phyloP scores from a whole-genome alignment of 2,329 filamentous ascomycete species.

The Cladophialophora immunda region DNA sequence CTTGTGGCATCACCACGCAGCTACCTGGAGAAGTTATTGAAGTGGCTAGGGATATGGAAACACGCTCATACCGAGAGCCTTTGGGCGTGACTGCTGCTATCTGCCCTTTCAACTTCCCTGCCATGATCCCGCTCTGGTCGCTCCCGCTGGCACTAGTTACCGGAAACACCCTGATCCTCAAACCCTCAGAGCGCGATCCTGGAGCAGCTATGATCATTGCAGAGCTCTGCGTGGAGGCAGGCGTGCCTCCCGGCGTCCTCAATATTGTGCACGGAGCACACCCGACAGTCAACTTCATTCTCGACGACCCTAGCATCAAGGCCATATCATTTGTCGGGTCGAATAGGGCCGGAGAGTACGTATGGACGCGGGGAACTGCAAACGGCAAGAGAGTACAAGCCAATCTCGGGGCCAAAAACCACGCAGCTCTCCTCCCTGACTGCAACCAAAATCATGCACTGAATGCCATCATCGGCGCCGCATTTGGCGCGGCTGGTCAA shows the following conservation, averaged over 20 bases:
- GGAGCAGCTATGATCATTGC: slow-evolving; percentile 71
- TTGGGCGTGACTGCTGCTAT: slow-evolving; percentile 71
- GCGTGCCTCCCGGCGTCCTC: slow-evolving; percentile 48
- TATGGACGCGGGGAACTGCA: slow-evolving; percentile 68
- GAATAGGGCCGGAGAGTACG: slow-evolving; percentile 65
- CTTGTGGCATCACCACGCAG: slow-evolving; percentile 72
- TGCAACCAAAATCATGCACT: slow-evolving; percentile 74
- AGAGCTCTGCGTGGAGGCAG: not conserved
- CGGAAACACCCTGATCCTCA: slow-evolving; percentile 70
- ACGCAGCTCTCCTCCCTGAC: slow-evolving; percentile 72
- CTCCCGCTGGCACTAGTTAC: slow-evolving; percentile 71
- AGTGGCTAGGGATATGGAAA: slow-evolving; percentile 76
- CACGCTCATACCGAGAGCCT: slow-evolving; percentile 70
- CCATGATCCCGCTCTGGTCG: slow-evolving; percentile 75
- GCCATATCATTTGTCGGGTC: slow-evolving; percentile 73
- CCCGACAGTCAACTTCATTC: slow-evolving; percentile 73
- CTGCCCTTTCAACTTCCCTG: slow-evolving; percentile 74
- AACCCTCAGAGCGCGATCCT: slow-evolving; percentile 72
- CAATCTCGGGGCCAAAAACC: slow-evolving; percentile 75
- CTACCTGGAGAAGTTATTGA: slow-evolving; percentile 71
- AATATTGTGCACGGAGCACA: slow-evolving; percentile 70
- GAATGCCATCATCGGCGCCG: slow-evolving; percentile 71
- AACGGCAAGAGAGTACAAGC: slow-evolving; percentile 76
- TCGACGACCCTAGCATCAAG: slow-evolving; percentile 69
- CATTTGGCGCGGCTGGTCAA: slow-evolving; percentile 74